Base-by-base conservation (phyloP, 257 asterid species). In the Gentiana straminea region DNA sequence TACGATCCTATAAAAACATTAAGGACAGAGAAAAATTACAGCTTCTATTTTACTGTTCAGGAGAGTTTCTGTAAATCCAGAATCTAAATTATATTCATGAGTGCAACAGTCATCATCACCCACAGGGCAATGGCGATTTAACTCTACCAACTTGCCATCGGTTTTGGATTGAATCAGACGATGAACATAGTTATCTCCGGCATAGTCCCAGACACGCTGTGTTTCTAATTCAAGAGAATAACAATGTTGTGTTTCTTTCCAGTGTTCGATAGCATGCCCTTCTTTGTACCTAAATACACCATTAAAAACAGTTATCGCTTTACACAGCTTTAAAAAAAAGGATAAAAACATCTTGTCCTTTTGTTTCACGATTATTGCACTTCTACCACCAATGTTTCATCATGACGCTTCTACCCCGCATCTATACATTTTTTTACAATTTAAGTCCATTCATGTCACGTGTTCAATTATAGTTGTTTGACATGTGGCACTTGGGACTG, bases 161-260 rank as follows among this genome's bases (percentile, higher is more conserved):
- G 97, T 85, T 74, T 92, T 92, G 60, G 95, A 85, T 69, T 83
- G 98, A 74, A 92, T 85, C 72, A 92, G 60, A 37, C 98, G 79
- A 65, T 92, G 98, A 77, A 92, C 98, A 75, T 92, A 92, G 73
- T 88, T 92, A 70, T 92, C 88, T 64, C 99, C 99, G 55, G 81
- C 84, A 67, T 79, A 81, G 70, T 92, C 97, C 99, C 99, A 92
- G 64, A 92, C 99, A 53, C 97, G 86, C 57, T 81, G 92, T 13
- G 99, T 88, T 72, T 92, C 97, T 72, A 92, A 82, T 73, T 92
- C 99, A 69, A 92, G 84, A 59, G 99, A 89, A 69, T 92, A 88
- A 81, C 95, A 88, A 70, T 92, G 99, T 60, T 88, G 76, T 57
- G 97, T 92, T 68, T 88, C 99, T 71, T 83, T 84, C 99, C 99